These are phyloP conservation scores for Ophiostoma sp. DNA, from an alignment of 2,329 filamentous ascomycete genomes.

Conservation along the genomic window DNA sequence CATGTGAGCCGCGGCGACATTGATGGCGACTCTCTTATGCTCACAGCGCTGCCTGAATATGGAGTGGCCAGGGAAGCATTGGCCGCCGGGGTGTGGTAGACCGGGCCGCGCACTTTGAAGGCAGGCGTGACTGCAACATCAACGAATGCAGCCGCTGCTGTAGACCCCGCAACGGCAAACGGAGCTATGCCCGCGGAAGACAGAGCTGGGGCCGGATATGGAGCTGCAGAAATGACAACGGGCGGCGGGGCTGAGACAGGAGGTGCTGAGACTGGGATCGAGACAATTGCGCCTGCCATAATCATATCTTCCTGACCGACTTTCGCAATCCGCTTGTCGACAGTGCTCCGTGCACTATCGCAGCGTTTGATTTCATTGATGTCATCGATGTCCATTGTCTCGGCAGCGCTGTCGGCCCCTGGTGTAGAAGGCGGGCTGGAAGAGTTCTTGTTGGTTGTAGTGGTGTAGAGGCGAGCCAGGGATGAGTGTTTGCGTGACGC, in stretches of 20 bases:
- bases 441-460: background rate
- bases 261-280: background rate
- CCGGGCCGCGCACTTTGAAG: background rate
- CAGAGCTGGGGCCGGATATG: no score
- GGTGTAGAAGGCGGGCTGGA: background rate
- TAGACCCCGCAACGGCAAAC: background rate
- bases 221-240: no score
- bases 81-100: background rate
- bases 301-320: background rate
- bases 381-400: background rate
- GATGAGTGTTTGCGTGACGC: background rate
- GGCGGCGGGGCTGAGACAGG: no score
- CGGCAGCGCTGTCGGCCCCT: background rate
- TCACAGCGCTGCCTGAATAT: background rate
- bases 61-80: background rate
- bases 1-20: conserved; percentile 15
- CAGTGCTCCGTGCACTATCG: background rate
- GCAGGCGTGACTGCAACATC: background rate
- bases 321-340: background rate
- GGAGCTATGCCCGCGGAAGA: background rate
- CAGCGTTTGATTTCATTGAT: background rate
- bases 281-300: background rate
- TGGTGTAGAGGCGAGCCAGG: background rate
- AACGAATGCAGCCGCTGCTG: background rate
- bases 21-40: background rate